Base-by-base conservation (phyloP, 495 filamentous ascomycete genomes). In the Lineolata rhizophorae region DNA sequence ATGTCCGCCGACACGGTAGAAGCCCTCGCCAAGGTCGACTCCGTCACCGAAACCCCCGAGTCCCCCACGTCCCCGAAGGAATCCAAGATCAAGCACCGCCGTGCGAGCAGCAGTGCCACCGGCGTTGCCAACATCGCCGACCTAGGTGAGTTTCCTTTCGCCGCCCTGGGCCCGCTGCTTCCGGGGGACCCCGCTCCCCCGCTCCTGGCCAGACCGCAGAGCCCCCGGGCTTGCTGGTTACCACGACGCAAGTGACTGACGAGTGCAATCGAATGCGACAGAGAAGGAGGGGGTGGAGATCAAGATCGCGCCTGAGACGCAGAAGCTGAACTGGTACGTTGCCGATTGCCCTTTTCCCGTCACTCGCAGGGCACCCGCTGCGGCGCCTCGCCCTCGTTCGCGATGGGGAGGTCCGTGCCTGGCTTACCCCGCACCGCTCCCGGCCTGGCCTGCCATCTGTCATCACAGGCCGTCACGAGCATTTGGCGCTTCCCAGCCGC, bases 281-380 rank as follows among this genome's bases (percentile, higher is more conserved):
- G 83, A 84, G 54, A 67, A 68, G 41, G 65, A 79, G 40, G 62
- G 64, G 34, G 81, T 71, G 46, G 66, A 75, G 36, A 50, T 93
- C 19, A 57, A 72, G 39, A 70, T 92, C 41, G 78, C 83, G 30
- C 72, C 72, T 40, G 83, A 93, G 55, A 84, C 83, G 32, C 83
- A 92, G 54, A 72, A 69, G 48, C 71, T 81, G 20, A 81, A 80
- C 49, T 93, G 83, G 83, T 93, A 66, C 48, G 76, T 54, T 20
- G 4, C 6, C 15, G 21, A 16, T 25, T 35, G 29, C 31, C 21
- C 18, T 4, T n/a, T n/a, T n/a, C n/a, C n/a, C n/a, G n/a, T n/a
- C n/a, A n/a, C n/a, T n/a, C n/a, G n/a, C n/a, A n/a, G n/a, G n/a
- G n/a, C n/a, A n/a, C n/a, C n/a, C n/a, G n/a, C n/a, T n/a, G n/a